These are phyloP conservation scores for Cladorrhinum sp. DNA, from an alignment of 2,329 filamentous ascomycete species.

Conservation along the genomic window DNA sequence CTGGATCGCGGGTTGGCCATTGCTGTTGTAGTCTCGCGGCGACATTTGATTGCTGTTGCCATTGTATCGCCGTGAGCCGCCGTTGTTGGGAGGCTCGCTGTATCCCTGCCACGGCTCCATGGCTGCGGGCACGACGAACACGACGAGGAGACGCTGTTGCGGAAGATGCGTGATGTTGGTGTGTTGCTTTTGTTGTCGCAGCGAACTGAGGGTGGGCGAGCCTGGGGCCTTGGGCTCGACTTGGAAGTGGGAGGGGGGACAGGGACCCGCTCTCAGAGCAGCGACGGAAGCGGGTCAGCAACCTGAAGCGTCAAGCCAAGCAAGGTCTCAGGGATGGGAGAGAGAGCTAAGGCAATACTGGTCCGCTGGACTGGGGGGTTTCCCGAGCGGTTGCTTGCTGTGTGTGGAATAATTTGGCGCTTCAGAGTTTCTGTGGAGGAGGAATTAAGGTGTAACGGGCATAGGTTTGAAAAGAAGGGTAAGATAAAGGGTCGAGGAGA, in stretches of 20 bases:
- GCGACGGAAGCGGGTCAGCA: slow-evolving; percentile 11
- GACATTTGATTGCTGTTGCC: slow-evolving; percentile 33
- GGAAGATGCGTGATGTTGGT: slow-evolving; percentile 1
- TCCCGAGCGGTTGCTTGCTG: too few relatives aligned
- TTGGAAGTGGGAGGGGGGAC: slow-evolving; percentile 6
- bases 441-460: neutral
- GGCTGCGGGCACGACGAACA: slow-evolving; percentile 27
- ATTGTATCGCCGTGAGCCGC: slow-evolving; percentile 63
- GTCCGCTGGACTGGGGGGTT: too few relatives aligned
- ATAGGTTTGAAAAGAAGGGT: neutral
- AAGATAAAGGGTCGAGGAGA: neutral
- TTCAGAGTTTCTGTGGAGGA: neutral
- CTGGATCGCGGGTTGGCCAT: slow-evolving; percentile 33
- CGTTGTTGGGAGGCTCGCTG: slow-evolving; percentile 55
- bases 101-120: slow-evolving; percentile 68
- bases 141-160: neutral
- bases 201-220: neutral
- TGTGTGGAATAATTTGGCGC: too few relatives aligned
- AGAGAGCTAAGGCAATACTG: neutral
- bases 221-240: slow-evolving; percentile 11
- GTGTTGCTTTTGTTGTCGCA: slow-evolving; percentile 10
- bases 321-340: slow-evolving; percentile 7
- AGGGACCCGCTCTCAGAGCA: slow-evolving; percentile 10
- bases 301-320: slow-evolving; percentile 7
- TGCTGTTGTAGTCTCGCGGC: slow-evolving; percentile 35